Base-by-base conservation (phyloP, 495 filamentous ascomycete genomes). In the Penicillium coffeae region DNA sequence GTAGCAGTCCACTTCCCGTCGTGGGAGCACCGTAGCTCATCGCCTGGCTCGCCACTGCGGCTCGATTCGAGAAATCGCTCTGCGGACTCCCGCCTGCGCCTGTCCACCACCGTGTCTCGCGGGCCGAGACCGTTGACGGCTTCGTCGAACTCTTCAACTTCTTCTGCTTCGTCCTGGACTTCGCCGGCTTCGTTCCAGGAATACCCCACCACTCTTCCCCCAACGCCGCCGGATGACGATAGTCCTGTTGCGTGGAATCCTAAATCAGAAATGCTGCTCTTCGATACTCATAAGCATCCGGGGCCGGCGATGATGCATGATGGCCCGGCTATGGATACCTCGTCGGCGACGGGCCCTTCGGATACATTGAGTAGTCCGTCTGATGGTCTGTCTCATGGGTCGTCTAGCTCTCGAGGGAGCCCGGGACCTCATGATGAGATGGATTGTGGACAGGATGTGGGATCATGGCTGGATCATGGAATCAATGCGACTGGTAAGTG, bases 161-260 rank as follows among this genome's bases (percentile, higher is more conserved):
- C 59, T 7, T 42, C 54, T 36, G 55, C 64, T 1, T 47, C 59
- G 9, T 49, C 56, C 41, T 70, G 62, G 66, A 60, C 64, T 21
- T 65, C 62, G 3, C 35, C 58, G 48, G 56, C 19, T 8, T 48
- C 62, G 4, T 57, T 42, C 50, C 59, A 63, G 47, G 46, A 73
- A 14, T 72, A 72, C 54, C 62, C 65, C 40, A 52, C 64, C 19
- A 62, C 55, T 14, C 56, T 72, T 7, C 71, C 71, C 14, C 67
- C 65, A 8, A 73, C 73, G 0, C 71, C 71, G 3, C 72, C 71
- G 20, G 70, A 75, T 40, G 69, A 74, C 64, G 69, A 73, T 51
- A 62, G 65, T 36, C 56, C 65, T 54, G 51, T 74, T 30, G 64
- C 61, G 18, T 72, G 70, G 71, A 66, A 68, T 32, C 60, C 65